A percentile compares a stretch with the other conserved stretches of the same genome.
These are phyloP conservation scores for Triangularia setosa DNA, from an alignment of 2,329 filamentous ascomycete species.

Conservation along the genomic window DNA sequence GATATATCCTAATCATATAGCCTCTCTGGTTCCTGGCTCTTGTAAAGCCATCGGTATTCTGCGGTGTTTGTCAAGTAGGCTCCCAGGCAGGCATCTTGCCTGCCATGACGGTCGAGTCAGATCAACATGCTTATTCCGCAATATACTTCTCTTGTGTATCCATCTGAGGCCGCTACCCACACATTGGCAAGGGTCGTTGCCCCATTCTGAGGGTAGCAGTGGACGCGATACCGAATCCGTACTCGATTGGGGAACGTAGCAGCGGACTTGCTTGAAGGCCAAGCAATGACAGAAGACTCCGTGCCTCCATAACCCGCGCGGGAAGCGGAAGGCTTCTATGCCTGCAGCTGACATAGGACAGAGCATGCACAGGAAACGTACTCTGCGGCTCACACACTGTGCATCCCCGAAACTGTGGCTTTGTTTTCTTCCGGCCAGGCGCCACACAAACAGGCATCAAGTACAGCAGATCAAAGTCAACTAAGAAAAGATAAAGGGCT, in stretches of 20 bases:
- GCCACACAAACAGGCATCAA: background rate
- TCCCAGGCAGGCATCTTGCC: background rate
- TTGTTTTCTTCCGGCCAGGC: background rate
- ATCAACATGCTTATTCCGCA: background rate
- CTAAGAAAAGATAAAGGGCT: background rate
- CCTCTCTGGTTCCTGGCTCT: background rate
- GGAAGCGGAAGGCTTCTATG: background rate
- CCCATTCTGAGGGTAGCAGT: background rate
- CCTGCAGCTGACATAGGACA: background rate
- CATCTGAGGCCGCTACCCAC: background rate
- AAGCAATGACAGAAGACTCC: background rate
- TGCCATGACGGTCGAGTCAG: background rate
- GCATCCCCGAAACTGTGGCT: background rate
- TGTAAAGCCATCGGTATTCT: background rate
- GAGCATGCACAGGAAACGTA: background rate
- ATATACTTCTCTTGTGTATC: background rate
- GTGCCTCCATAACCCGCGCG: slow-evolving; percentile 3
- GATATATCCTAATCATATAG: background rate
- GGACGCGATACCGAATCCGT: background rate
- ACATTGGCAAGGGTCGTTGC: background rate
- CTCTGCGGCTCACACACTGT: background rate
- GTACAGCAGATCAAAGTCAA: background rate
- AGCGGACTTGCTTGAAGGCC: background rate
- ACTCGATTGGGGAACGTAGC: background rate
- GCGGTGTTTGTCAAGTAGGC: background rate